Conservation (phyloP, 371 early-diverging fungal species). For the Mortierella sp. region DNA sequence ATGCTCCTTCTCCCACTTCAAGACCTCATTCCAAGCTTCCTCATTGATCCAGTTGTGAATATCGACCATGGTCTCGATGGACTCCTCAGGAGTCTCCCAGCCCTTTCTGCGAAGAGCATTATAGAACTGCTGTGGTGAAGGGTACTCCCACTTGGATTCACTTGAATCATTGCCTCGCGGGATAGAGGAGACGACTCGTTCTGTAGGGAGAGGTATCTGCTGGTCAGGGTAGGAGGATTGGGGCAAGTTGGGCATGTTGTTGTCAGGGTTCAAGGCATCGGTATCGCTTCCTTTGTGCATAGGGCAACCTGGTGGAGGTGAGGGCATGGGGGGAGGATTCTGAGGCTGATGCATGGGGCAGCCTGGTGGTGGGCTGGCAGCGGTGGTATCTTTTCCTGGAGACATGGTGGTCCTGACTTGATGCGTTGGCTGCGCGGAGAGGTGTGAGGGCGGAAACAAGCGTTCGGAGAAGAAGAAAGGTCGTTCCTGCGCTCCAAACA, state of each 20-base stretch:
- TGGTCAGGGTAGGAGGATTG: constrained; percentile 78
- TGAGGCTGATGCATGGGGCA: constrained; percentile 64
- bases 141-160: constrained; percentile 92
- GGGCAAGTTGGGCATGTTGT: constrained; percentile 85
- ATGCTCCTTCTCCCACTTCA: constrained; percentile 90
- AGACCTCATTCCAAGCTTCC: constrained; percentile 92
- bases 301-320: constrained; percentile 60
- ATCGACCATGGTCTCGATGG: constrained; percentile 92
- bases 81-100: constrained; percentile 91
- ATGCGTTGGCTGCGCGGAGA: not conserved
- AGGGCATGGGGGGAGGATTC: constrained; percentile 40
- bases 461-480: no score
- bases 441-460: no score
- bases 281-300: constrained; percentile 59
- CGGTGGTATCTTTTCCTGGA: constrained; percentile 51
- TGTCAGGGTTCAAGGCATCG: constrained; percentile 73
- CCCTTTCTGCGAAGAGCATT: constrained; percentile 95
- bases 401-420: constrained; percentile 31
- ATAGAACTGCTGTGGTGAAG: constrained; percentile 96
- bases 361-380: constrained; percentile 57
- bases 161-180: constrained; percentile 67
- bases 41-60: constrained; percentile 98
- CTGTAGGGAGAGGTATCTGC: constrained; percentile 72
- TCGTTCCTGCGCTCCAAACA: no score
- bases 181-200: constrained; percentile 73